phyloP scores from a whole-genome alignment of 1,284 basidiomycete genomes.

The Prillingera fragicola region DNA sequence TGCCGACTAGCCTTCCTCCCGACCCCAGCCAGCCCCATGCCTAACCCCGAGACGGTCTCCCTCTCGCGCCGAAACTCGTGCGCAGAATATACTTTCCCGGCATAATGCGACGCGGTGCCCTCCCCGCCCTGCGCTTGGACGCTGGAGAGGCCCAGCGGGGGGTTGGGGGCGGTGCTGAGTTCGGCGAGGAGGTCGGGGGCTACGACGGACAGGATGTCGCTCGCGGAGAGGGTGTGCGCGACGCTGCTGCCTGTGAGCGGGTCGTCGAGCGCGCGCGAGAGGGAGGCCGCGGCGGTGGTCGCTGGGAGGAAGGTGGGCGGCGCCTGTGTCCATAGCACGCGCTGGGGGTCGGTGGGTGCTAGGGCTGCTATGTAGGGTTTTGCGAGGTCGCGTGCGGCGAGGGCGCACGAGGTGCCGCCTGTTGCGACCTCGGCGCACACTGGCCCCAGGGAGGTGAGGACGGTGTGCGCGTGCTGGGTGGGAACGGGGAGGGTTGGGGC shows the following conservation, averaged over 20 bases:
- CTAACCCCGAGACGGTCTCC: slow-evolving; percentile 14
- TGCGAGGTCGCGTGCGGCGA: not conserved
- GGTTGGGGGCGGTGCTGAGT: slow-evolving; percentile 5
- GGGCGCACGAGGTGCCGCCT: not conserved
- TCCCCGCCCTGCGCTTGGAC: slow-evolving; percentile 1
- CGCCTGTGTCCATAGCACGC: slow-evolving; percentile 3
- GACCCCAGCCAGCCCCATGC: slow-evolving; percentile 10
- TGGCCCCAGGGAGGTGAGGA: slow-evolving; percentile 3
- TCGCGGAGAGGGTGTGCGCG: slow-evolving; percentile 2
- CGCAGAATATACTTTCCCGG: slow-evolving; percentile 22
- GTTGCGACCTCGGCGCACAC: not conserved
- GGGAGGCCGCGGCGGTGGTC: not conserved
- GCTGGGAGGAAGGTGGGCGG: not conserved
- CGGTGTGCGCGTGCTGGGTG: slow-evolving; percentile 1
- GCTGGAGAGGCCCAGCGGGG: slow-evolving; percentile 15
- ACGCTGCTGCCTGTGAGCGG: not conserved
- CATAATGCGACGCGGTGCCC: slow-evolving; percentile 14
- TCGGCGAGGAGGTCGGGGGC: slow-evolving; percentile 12
- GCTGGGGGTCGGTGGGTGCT: not conserved
- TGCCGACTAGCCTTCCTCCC: slow-evolving; percentile 20
- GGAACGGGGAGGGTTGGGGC: slow-evolving; percentile 1
- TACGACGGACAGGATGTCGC: slow-evolving; percentile 8
- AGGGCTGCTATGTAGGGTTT: slow-evolving; percentile 2
- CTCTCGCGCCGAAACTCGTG: slow-evolving; percentile 20
- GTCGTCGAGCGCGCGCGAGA: slow-evolving; percentile 8